Conservation (phyloP, 2,329 filamentous ascomycete species). For the Aspergillus ustus region DNA sequence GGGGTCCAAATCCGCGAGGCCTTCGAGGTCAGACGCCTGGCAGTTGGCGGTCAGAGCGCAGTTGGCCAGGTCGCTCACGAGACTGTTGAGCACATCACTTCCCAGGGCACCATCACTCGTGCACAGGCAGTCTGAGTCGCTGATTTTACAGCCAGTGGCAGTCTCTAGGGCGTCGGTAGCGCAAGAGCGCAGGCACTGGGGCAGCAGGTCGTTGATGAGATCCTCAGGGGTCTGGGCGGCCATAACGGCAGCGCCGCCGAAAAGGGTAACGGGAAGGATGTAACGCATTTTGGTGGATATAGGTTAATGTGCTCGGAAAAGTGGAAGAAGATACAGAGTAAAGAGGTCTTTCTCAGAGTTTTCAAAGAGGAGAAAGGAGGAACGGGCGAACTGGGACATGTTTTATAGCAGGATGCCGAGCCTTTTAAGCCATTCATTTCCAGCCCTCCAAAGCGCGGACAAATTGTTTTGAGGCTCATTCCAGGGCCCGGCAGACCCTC, state of each 20-base stretch:
- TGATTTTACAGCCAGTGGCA: neutral
- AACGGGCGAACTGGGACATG: neutral
- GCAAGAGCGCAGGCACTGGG: neutral
- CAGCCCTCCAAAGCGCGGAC: neutral
- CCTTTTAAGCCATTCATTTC: neutral
- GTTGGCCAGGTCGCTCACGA: neutral
- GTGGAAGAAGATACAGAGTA: neutral
- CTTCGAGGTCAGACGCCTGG: neutral
- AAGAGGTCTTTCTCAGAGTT: neutral
- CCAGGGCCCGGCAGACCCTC: neutral
- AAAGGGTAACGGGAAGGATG: slow-evolving; percentile 5
- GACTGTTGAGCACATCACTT: neutral
- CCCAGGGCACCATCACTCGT: neutral
- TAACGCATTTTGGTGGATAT: slow-evolving; percentile 15
- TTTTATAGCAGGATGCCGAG: slow-evolving; percentile 5
- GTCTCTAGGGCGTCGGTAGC: neutral
- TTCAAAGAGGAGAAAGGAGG: neutral
- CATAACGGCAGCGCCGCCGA: slow-evolving; percentile 1
- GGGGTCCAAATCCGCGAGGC: neutral
- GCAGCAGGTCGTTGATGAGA: neutral
- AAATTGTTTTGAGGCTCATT: slow-evolving; percentile 6
- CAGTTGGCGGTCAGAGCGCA: neutral
- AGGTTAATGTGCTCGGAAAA: neutral
- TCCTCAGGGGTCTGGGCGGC: neutral
- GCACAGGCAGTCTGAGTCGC: slow-evolving; percentile 3